Evolutionary conservation across 805 yeast species (phyloP), one percentile per base, ranked within the genome.

Genomic region (Schwanniomyces yamadae): DNA sequence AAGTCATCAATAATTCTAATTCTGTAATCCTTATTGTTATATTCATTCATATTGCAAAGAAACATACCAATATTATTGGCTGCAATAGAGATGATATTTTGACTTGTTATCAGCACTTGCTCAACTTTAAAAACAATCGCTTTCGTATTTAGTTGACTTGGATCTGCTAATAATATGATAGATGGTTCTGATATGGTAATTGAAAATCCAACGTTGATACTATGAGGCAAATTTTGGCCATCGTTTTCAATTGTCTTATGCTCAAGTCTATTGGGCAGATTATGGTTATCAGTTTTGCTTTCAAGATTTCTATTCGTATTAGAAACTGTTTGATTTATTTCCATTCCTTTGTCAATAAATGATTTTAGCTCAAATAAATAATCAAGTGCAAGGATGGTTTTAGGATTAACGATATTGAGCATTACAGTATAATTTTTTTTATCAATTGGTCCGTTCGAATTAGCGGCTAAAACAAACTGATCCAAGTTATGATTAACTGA

Each of bases 111-210:
- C 29, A 82, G 62, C 3, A 89, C 59, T 51, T 90, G 96, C 40
- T 84, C 95, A 10, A 89, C 78, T 50, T 86, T 85, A 64, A 93
- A 83, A 2, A 91, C 96, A 41, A 91, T 75, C 0, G 98, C 98
- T 49, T 90, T 95, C 0, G 95, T 78, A 41, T 80, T 72, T 2
- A 60, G 54, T 6, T 71, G 66, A 1, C 82, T 71, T 0, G 96
- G 86, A 54, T 91, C 85, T 0, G 96, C 95, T 28, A 93, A 61
- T 20, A 93, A 61, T 13, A 87, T 78, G 13, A 91, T 68, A 0
- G 95, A 86, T 0, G 91, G 80, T 37, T 87, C 82, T 5, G 80
- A 78, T 26, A 93, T 61, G 50, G 85, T 88, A 23, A 91, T 53
- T 1, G 85, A 73, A 42, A 73, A 76, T 0, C 79, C 80, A 16